Evolutionary conservation across 2,329 filamentous ascomycete species (phyloP).

Genomic region (Ilyonectria destructans): DNA sequence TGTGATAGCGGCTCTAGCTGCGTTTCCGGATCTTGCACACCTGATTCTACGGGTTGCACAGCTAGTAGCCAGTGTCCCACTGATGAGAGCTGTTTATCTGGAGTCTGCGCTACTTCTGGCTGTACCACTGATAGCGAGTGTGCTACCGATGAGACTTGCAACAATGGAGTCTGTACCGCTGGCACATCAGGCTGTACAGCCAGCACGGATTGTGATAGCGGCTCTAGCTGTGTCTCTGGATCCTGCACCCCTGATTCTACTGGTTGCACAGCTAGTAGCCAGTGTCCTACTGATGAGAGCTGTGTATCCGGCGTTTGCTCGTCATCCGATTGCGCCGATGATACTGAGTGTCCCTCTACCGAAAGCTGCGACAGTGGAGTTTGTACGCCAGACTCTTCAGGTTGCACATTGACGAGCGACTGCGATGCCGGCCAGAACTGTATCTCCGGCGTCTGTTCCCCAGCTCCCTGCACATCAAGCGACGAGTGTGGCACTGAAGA

Average conservation of each 20-base stretch:
- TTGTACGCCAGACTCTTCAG: slow-evolving; percentile 4
- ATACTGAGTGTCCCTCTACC: not conserved
- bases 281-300: slow-evolving; percentile 6
- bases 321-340: not conserved
- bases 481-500: too few relatives aligned
- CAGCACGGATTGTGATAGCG: not conserved
- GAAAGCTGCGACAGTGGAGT: not conserved
- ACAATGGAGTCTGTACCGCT: slow-evolving; percentile 8
- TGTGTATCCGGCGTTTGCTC: slow-evolving; percentile 4
- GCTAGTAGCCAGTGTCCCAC: too few relatives aligned
- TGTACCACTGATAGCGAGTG: slow-evolving; percentile 12
- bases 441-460: not conserved
- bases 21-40: not conserved
- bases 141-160: slow-evolving; percentile 1
- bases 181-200: not conserved
- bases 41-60: too few relatives aligned
- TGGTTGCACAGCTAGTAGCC: not conserved
- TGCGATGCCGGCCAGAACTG: slow-evolving; percentile 4
- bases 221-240: slow-evolving; percentile 1
- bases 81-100: too few relatives aligned
- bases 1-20: slow-evolving; percentile 9
- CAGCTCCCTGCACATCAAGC: too few relatives aligned
- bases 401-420: not conserved
- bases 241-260: slow-evolving; percentile 1
- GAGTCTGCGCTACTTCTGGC: not conserved